A percentile compares a stretch with the other conserved stretches of the same genome.
Evolutionary conservation across 768 basidiomycete genomes (phyloP).

Genomic region (Phlegmacium glaucopus): DNA sequence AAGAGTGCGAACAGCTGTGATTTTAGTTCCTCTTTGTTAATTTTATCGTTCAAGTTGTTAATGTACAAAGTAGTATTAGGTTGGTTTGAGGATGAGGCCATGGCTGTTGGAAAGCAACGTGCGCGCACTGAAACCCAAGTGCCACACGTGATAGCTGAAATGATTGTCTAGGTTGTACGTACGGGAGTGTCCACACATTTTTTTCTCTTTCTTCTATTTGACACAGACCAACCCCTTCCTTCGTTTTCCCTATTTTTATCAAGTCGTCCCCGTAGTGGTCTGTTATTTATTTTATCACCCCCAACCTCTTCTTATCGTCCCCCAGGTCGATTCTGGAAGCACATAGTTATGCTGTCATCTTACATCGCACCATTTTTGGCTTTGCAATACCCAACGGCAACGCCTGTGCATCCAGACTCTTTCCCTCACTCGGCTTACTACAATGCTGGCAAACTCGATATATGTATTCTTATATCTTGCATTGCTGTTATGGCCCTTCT

Average conservation of each 20-base stretch:
- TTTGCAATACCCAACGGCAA: conserved; percentile 63
- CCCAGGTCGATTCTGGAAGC: neutral
- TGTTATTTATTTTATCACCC: too few species aligned
- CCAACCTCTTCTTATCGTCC: neutral
- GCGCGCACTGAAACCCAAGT: conserved; percentile 12
- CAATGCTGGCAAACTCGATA: conserved; percentile 68
- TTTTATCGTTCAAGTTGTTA: conserved; percentile 90
- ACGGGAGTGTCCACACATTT: too few species aligned
- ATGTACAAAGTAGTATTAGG: conserved; percentile 90
- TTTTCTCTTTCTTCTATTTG: conserved; percentile 6
- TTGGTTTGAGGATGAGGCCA: conserved; percentile 55
- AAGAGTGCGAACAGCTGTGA: conserved; percentile 84
- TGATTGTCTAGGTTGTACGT: too few species aligned
- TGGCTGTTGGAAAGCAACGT: conserved; percentile 17
- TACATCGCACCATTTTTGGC: conserved; percentile 66
- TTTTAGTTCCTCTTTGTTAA: conserved; percentile 88
- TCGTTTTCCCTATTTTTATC: too few species aligned
- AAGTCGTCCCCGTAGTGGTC: too few species aligned
- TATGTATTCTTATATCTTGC: conserved; percentile 76
- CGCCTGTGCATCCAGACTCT: conserved; percentile 62
- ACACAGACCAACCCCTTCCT: neutral
- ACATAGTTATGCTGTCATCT: conserved; percentile 20
- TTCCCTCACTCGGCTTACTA: conserved; percentile 73
- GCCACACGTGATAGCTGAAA: conserved; percentile 19
- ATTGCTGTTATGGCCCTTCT: conserved; percentile 85